Conservation (phyloP, 768 basidiomycete species). For the Boletus pseudo-olivaceus region DNA sequence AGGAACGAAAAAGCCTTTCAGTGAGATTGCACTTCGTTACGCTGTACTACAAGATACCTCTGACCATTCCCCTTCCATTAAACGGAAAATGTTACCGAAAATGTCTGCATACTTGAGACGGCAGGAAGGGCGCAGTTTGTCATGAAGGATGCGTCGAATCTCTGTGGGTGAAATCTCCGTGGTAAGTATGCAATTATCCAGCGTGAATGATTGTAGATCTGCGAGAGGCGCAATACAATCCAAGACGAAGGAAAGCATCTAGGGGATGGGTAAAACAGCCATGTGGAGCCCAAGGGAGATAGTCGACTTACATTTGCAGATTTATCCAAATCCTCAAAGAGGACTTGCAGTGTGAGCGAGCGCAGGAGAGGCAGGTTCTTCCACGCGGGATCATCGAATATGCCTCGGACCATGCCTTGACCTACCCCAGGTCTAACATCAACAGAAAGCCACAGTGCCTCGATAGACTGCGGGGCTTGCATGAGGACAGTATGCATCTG, state of each 20-base stretch:
- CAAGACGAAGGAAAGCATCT: not conserved
- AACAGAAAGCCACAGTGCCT: not conserved
- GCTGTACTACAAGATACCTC: not conserved
- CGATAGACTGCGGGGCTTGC: not conserved
- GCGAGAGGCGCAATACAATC: not conserved
- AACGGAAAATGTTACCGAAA: not conserved
- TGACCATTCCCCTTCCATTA: conserved; percentile 10
- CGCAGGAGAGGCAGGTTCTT: conserved; percentile 1
- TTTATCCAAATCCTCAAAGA: rapidly evolving
- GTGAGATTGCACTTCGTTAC: not conserved
- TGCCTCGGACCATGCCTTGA: not conserved
- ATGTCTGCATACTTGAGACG: not conserved
- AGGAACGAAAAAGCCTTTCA: not conserved
- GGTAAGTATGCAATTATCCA: not conserved
- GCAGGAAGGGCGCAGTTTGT: not conserved
- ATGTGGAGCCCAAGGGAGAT: not conserved
- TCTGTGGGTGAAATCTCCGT: not conserved
- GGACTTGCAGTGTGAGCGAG: conserved; percentile 2
- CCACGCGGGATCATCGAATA: conserved; percentile 1
- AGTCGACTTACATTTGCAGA: not conserved
- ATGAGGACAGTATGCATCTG: not conserved
- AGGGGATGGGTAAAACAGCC: not conserved
- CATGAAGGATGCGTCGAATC: not conserved
- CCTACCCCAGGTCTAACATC: rapidly evolving
- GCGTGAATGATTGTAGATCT: not conserved